Evolutionary conservation across 192 early-diverging fungal species (phyloP).

Genomic region (Bifiguratus adelaidae): DNA sequence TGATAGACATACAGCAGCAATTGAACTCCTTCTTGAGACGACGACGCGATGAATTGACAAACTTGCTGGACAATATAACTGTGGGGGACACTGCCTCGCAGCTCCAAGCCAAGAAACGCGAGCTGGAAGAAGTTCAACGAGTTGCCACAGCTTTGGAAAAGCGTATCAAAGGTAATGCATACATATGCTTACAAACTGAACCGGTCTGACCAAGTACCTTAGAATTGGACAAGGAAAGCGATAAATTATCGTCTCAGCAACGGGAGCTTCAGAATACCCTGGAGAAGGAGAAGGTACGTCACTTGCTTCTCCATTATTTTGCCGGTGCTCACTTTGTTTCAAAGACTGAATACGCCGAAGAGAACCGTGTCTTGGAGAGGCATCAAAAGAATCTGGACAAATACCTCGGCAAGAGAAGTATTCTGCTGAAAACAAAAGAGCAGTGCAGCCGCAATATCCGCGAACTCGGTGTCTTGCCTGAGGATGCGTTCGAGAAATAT

Average conservation of each 20-base stretch:
- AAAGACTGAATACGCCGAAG: conserved; percentile 36
- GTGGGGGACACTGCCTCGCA: conserved; percentile 33
- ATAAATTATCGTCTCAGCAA: no score
- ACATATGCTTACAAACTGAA: no score
- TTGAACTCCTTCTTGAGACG: conserved; percentile 58
- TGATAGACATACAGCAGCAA: conserved; percentile 63
- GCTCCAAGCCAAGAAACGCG: conserved; percentile 6
- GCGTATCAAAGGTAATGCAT: not conserved
- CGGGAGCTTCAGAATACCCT: not conserved
- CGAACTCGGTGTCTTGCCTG: conserved; percentile 90
- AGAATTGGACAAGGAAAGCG: no score
- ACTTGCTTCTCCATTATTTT: no score
- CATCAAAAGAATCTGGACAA: conserved; percentile 60
- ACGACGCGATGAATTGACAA: conserved; percentile 52
- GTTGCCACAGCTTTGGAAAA: conserved; percentile 6
- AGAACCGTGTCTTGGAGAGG: conserved; percentile 30
- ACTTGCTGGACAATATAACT: conserved; percentile 40
- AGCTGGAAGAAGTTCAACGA: not conserved
- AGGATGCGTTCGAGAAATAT: conserved; percentile 79
- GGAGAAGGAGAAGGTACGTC: no score
- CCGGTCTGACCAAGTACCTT: no score
- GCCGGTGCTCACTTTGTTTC: not conserved
- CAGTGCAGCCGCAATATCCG: conserved; percentile 79
- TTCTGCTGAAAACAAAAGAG: conserved; percentile 78
- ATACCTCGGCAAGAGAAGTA: conserved; percentile 55